Conservation (phyloP, 2,329 filamentous ascomycete genomes). For the Akanthomyces muscarius region DNA sequence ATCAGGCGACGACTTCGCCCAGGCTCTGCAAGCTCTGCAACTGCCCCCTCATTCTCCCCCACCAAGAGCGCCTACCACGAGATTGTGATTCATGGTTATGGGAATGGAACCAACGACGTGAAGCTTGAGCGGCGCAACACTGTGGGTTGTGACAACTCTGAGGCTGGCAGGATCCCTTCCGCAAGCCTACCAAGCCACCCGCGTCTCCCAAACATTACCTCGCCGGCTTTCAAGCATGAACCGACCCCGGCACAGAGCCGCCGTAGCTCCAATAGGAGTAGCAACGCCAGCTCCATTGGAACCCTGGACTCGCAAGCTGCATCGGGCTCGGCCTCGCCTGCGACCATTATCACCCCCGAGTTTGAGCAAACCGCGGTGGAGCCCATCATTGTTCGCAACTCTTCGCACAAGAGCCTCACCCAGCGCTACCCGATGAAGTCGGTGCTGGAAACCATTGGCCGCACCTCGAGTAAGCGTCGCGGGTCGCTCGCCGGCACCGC, state of each 20-base stretch:
- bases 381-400: constrained; percentile 17
- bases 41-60: constrained; percentile 21
- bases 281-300: constrained; percentile 5
- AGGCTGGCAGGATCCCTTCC: constrained; percentile 23
- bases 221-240: not conserved
- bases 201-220: not conserved
- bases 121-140: constrained; percentile 22
- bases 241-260: not conserved
- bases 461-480: constrained; percentile 10
- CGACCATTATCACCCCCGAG: not conserved
- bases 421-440: constrained; percentile 16
- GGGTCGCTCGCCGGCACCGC: not conserved
- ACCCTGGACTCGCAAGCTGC: not conserved
- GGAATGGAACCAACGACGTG: constrained; percentile 47
- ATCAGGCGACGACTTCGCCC: constrained; percentile 24
- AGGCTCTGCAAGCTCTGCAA: constrained; percentile 25
- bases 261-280: constrained; percentile 7
- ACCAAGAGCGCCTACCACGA: constrained; percentile 39
- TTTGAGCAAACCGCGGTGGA: constrained; percentile 3
- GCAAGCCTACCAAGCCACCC: constrained; percentile 18
- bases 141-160: constrained; percentile 22
- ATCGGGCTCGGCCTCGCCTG: not conserved
- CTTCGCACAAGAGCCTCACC: constrained; percentile 17
- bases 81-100: constrained; percentile 51
- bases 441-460: constrained; percentile 11